These are phyloP conservation scores for Pseudocercospora fijiensis DNA, from an alignment of 2,329 filamentous ascomycete genomes.

Conservation along the genomic window DNA sequence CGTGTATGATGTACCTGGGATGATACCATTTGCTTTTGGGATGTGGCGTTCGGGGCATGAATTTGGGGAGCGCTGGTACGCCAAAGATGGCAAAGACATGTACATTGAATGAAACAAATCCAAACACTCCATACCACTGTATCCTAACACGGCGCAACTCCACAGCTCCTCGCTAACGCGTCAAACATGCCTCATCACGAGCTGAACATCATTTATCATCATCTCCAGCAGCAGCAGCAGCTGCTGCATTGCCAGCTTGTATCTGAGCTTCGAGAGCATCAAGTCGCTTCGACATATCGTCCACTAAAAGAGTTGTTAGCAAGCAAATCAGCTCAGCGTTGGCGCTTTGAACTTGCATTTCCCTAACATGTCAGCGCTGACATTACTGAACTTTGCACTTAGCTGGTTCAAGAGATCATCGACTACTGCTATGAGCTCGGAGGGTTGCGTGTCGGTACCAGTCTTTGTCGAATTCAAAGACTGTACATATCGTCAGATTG, in stretches of 20 bases:
- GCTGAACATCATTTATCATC: not conserved
- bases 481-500: not conserved
- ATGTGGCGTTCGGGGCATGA: not conserved
- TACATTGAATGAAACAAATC: not conserved
- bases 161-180: not conserved
- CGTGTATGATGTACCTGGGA: slow-evolving; percentile 1
- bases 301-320: slow-evolving; percentile 61
- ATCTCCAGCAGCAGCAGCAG: not conserved
- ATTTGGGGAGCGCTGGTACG: not conserved
- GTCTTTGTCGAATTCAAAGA: not conserved
- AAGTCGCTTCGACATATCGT: slow-evolving; percentile 84
- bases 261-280: slow-evolving; percentile 79
- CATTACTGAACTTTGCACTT: slow-evolving; percentile 78
- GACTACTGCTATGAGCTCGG: slow-evolving; percentile 73
- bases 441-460: slow-evolving; percentile 46
- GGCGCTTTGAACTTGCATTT: slow-evolving; percentile 65
- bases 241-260: slow-evolving; percentile 51
- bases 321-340: not conserved
- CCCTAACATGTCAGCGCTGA: slow-evolving; percentile 82
- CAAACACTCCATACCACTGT: not conserved
- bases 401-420: slow-evolving; percentile 84
- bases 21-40: slow-evolving; percentile 10
- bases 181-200: not conserved
- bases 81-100: not conserved
- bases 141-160: not conserved